Conservation (phyloP, 1,284 basidiomycete genomes). For the Rhodotorula sp. region DNA sequence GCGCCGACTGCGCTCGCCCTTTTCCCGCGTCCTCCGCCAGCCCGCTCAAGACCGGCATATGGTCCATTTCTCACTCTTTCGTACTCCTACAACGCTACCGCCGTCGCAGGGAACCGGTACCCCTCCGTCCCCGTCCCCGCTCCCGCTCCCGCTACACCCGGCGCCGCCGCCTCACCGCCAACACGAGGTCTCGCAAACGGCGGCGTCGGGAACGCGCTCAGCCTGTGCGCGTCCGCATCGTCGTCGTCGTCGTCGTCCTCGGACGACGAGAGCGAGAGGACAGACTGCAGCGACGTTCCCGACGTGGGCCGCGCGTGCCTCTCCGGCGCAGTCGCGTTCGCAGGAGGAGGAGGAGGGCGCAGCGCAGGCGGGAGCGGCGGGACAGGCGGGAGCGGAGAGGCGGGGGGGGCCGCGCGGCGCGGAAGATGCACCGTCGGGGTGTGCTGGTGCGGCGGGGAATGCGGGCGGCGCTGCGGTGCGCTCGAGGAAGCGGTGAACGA, state of each 20-base stretch:
- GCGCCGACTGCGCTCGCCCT: no score
- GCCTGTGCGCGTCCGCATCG: not conserved
- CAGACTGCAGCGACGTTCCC: not conserved
- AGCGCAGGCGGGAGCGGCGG: not conserved
- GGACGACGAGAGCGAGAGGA: slow-evolving; percentile 2
- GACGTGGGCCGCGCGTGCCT: not conserved
- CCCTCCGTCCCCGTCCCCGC: no score
- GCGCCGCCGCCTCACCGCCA: no score
- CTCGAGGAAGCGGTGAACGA: not conserved
- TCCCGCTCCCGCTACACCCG: no score
- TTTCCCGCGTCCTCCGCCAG: no score
- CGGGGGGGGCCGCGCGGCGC: not conserved
- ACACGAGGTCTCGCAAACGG: not conserved
- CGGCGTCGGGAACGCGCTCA: slow-evolving; percentile 2
- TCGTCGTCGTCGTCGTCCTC: not conserved
- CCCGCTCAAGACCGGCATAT: no score
- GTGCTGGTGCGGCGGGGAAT: no score
- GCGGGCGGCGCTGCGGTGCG: not conserved
- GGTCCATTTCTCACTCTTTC: no score
- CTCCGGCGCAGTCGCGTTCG: not conserved
- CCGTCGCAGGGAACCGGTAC: no score
- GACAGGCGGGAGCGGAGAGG: not conserved
- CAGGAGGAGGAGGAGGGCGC: not conserved
- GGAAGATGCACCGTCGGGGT: not conserved
- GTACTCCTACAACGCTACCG: no score